These are phyloP conservation scores for Uromyces viciae-fabae DNA, from an alignment of 1,284 basidiomycete species.

Conservation along the genomic window DNA sequence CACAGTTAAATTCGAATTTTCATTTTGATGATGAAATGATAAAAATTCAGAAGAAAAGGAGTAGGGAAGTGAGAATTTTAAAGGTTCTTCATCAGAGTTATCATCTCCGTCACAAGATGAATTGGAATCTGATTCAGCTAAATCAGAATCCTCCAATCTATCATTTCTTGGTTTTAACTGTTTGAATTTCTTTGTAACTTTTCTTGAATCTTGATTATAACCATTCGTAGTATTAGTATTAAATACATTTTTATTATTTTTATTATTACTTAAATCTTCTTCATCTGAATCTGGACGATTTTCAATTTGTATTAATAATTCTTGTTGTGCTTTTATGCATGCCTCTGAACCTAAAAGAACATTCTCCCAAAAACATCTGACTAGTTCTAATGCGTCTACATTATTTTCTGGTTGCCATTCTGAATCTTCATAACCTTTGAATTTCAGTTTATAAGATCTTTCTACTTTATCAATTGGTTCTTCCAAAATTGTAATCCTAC, in stretches of 20 bases:
- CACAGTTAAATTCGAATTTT: no score
- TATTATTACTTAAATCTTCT: no score
- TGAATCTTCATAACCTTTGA: neutral
- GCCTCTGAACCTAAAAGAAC: neutral
- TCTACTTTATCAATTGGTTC: neutral
- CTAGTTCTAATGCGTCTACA: neutral
- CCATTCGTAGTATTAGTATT: neutral
- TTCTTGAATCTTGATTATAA: neutral
- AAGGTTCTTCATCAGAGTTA: neutral
- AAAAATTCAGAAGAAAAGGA: no score
- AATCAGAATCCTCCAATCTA: neutral
- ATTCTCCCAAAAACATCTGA: conserved; percentile 16
- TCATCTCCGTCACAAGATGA: neutral
- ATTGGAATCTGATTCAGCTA: neutral
- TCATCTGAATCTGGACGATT: neutral
- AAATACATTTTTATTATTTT: no score
- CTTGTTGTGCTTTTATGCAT: conserved; percentile 4
- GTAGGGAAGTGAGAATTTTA: no score
- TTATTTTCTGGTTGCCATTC: conserved; percentile 12
- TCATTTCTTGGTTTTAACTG: neutral
- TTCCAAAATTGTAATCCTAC: neutral
- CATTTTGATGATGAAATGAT: neutral
- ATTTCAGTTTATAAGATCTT: conserved; percentile 11
- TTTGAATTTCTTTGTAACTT: neutral
- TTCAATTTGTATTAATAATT: neutral